phyloP scores from a whole-genome alignment of 2,329 filamentous ascomycete species.

The Aspergillus brunneoviolaceus region DNA sequence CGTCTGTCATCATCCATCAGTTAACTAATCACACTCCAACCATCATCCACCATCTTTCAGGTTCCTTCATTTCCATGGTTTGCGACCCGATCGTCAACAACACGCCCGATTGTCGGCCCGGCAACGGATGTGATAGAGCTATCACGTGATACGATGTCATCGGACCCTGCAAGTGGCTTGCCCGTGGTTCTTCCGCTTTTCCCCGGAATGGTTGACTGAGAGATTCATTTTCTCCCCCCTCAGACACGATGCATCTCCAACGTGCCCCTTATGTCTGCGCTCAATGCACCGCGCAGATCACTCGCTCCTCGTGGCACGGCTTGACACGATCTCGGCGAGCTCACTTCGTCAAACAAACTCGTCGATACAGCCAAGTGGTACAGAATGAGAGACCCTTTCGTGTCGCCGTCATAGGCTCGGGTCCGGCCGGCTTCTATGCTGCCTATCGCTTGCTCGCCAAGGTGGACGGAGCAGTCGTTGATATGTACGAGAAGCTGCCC shows the following conservation, averaged over 20 bases:
- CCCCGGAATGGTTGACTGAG: too few relatives aligned
- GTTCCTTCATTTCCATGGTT: background rate
- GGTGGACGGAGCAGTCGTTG: conserved; percentile 69
- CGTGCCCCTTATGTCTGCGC: conserved; percentile 29
- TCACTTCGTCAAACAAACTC: conserved; percentile 19
- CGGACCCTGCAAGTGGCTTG: background rate
- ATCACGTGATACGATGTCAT: conserved; percentile 16
- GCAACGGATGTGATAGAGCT: conserved; percentile 18
- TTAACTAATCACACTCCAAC: too few relatives aligned
- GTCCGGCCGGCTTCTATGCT: conserved; percentile 94
- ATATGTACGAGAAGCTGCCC: conserved; percentile 95
- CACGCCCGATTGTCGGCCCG: conserved; percentile 18
- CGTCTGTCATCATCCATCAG: background rate
- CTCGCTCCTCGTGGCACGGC: conserved; percentile 11
- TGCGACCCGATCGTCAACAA: conserved; percentile 16
- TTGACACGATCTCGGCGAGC: conserved; percentile 1
- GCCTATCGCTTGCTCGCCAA: conserved; percentile 80
- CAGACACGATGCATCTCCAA: conserved; percentile 27
- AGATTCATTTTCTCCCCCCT: background rate
- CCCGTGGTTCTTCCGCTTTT: too few relatives aligned
- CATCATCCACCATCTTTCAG: too few relatives aligned
- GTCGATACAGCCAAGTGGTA: conserved; percentile 33
- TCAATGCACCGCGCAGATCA: conserved; percentile 27
- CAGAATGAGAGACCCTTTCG: conserved; percentile 59
- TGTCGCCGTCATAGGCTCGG: conserved; percentile 86